phyloP scores from a whole-genome alignment of 257 asterid species.

The Solanum pimpinellifolium region DNA sequence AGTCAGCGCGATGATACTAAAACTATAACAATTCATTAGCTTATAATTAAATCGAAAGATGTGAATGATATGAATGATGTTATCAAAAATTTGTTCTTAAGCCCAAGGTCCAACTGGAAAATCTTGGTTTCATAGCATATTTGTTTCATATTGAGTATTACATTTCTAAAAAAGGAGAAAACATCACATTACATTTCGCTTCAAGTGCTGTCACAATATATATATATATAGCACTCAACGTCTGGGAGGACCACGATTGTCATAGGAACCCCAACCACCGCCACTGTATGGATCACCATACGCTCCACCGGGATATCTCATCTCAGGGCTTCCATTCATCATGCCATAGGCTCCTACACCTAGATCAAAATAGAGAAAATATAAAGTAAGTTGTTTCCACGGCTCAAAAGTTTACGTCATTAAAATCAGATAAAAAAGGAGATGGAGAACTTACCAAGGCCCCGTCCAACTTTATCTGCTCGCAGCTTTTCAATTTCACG shows the following conservation, averaged over 20 bases:
- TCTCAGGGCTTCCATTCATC: constrained; percentile 69
- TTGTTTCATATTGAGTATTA: not conserved
- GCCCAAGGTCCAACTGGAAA: not conserved
- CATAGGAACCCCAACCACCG: constrained; percentile 52
- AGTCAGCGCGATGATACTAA: not conserved
- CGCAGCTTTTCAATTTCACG: constrained; percentile 81
- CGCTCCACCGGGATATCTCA: constrained; percentile 37
- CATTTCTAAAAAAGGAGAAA: not conserved
- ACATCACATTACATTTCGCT: not conserved
- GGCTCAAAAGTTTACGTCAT: not conserved
- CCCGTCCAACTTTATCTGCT: constrained; percentile 52
- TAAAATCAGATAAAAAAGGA: not conserved
- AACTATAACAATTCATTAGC: not conserved
- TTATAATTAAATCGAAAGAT: not conserved
- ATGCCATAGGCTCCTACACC: constrained; percentile 55
- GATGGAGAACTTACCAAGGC: constrained; percentile 13
- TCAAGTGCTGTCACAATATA: not conserved
- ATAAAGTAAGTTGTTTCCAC: not conserved
- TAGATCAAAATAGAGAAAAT: not conserved
- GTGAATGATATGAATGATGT: not conserved
- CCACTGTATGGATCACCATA: constrained; percentile 42
- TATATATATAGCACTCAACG: constrained; percentile 13
- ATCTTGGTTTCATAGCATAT: not conserved
- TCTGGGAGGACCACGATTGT: constrained; percentile 41
- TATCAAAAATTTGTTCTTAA: not conserved